Base-by-base conservation (phyloP, 345 rosid genomes). In the Salix suchowensis region DNA sequence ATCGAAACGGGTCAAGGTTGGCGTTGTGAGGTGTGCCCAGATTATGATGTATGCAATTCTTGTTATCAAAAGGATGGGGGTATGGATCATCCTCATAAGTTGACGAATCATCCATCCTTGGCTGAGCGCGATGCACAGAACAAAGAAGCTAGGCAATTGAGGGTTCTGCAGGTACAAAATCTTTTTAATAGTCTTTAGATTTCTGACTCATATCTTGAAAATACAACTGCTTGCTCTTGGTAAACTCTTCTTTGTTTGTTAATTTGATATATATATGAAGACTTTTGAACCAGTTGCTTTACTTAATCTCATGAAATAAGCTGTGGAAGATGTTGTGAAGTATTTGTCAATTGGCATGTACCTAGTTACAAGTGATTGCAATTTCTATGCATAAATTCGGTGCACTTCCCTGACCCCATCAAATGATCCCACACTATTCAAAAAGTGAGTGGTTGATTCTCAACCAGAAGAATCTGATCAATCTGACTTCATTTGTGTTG, bases 1-100 rank as follows among this genome's bases (percentile, higher is more conserved):
- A 91, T 96, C 65, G 98, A 96, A 91, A 87, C 90, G 23, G 99
- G 98, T 87, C 98, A 96, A 84, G 97, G 99, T 76, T 96, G 99
- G 98, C 94, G 93, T 54, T 96, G 99, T 82, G 98, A 96, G 84
- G 88, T 92, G 75, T 96, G 99, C 80, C 97, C 97, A 6, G 97
- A 96, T 76, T 96, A 90, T 85, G 98, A 96, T 84, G 89, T 96
- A 46, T 96, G 99, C 87, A 94, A 92, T 83, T 42, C 84, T 46
- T 93, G 99, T 84, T 92, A 96, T 81, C 87, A 84, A 78, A 94
- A 88, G 86, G 97, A 94, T 50, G 95, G 90, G 39, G 81, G 87
- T 66, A 61, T 89, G 85, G 95, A 91, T 78, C 98, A 96, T 88
- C 98, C 97, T 82, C 99, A 96, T 84, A 92, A 91, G 81, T 85